Percentiles rank a stretch among this genome's conserved stretches.
phyloP scores from a whole-genome alignment of 1,284 basidiomycete species.

The Clitocybe nebularis region DNA sequence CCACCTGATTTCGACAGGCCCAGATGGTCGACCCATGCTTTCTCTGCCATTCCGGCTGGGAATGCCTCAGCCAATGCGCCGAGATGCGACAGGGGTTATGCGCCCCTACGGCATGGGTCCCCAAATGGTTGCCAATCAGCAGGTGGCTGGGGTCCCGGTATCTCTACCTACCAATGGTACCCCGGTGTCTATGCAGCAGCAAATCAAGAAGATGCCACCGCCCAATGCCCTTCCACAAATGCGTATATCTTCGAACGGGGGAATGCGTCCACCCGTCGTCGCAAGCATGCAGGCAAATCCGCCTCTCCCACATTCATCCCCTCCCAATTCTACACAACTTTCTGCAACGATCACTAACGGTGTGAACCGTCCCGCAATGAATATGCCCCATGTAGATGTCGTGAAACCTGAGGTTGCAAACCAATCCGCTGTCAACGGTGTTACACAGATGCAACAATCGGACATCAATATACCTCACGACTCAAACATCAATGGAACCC shows the following conservation, averaged over 20 bases:
- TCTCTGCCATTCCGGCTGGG: slow-evolving; percentile 39
- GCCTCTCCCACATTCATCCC: slow-evolving; percentile 28
- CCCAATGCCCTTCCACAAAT: slow-evolving; percentile 47
- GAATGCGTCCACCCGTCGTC: slow-evolving; percentile 42
- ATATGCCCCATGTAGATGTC: slow-evolving; percentile 40
- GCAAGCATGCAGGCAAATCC: slow-evolving; percentile 19
- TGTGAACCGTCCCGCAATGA: slow-evolving; percentile 36
- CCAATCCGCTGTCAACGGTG: slow-evolving; percentile 30
- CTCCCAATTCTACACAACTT: slow-evolving; percentile 29
- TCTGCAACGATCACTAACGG: slow-evolving; percentile 31
- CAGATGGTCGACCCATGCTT: slow-evolving; percentile 30
- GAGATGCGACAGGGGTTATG: slow-evolving; percentile 23
- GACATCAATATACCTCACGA: slow-evolving; percentile 22
- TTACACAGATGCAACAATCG: slow-evolving; percentile 22
- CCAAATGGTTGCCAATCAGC: slow-evolving; percentile 11
- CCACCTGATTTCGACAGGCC: slow-evolving; percentile 23
- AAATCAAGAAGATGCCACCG: slow-evolving; percentile 54
- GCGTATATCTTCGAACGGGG: slow-evolving; percentile 54
- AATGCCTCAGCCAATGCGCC: slow-evolving; percentile 31
- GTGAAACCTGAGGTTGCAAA: slow-evolving; percentile 27
- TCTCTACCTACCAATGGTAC: slow-evolving; percentile 33
- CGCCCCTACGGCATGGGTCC: slow-evolving; percentile 16
- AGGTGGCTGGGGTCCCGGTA: slow-evolving; percentile 10
- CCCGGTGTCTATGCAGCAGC: slow-evolving; percentile 49
- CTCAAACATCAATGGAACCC: slow-evolving; percentile 18